Base-by-base conservation (phyloP, 495 filamentous ascomycete genomes). In the Pseudevernia furfuracea region DNA sequence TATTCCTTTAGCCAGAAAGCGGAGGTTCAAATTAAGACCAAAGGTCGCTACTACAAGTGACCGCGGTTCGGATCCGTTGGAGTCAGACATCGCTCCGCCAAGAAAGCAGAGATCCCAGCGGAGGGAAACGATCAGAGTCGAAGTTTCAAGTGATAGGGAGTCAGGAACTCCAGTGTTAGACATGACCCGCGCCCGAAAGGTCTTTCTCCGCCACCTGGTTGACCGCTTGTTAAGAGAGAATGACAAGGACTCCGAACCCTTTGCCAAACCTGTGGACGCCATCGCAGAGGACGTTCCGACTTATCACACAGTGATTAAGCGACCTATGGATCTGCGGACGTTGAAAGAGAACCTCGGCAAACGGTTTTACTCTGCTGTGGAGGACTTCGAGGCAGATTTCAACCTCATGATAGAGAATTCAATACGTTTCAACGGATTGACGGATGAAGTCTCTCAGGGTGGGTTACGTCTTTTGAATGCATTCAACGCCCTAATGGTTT, bases 361-460 rank as follows among this genome's bases (percentile, higher is more conserved):
- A 36, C 44, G n/a, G 4, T 3, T 4, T 17, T 53, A 61, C 17
- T 21, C 41, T 17, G 30, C 60, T 52, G 17, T 30, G 34, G 28
- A 39, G 28, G 30, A 53, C 12, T 61, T 46, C 44, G n/a, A 37
- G 32, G 14, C 39, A 28, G 43, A 39, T 14, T 61, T 61, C 46
- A 8, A 23, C 12, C 28, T 61, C 2, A 61, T 61, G 6, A 23
- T 49, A 17, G 34, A 38, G 10, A 61, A 39, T 19, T 30, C 60
- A 9, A 19, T 49, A 48, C 60, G 25, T 17, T 61, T 46, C 17
- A 46, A 46, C 21, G 43, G 43, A 46, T 3, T 25, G n/a, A 8
- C 8, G 46, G n/a, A 49, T 25, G 23, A 49, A 9, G 46, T 49
- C 23, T 49, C 46, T 49, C 46, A 25, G 23, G 10, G n/a, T 12